phyloP scores from a whole-genome alignment of 2,329 filamentous ascomycete genomes.

The Zasmidium citrigriseum region DNA sequence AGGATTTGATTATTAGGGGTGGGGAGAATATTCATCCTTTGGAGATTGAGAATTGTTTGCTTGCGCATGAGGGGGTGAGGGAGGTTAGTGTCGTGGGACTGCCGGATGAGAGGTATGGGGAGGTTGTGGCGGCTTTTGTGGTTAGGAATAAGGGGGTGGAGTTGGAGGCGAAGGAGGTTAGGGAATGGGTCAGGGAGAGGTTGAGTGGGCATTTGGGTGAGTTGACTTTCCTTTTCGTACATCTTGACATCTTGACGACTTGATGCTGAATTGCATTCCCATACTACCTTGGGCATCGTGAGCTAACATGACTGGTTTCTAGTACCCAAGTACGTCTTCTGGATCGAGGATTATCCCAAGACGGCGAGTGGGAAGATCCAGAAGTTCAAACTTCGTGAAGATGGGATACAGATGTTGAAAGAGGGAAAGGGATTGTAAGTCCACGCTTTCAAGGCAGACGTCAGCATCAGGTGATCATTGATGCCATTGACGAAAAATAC shows the following conservation, averaged over 20 bases:
- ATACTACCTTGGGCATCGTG: not conserved
- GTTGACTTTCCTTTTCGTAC: constrained; percentile 29
- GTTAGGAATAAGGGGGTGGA: constrained; percentile 53
- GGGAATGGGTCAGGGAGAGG: constrained; percentile 69
- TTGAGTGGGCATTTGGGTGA: constrained; percentile 70
- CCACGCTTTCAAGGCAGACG: constrained; percentile 7
- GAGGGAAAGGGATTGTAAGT: constrained; percentile 38
- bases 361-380: constrained; percentile 97
- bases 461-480: no score
- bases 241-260: not conserved
- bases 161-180: constrained; percentile 61
- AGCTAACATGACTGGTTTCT: not conserved
- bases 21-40: constrained; percentile 96
- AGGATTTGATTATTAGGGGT: constrained; percentile 91
- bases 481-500: no score
- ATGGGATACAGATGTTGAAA: constrained; percentile 55
- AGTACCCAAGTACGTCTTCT: constrained; percentile 90
- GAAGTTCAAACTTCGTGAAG: constrained; percentile 81
- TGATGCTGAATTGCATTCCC: not conserved
- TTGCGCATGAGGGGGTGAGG: constrained; percentile 67
- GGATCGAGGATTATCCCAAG: constrained; percentile 82
- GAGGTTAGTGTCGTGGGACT: constrained; percentile 85
- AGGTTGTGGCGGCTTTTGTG: constrained; percentile 83
- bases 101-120: constrained; percentile 79
- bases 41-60: constrained; percentile 86